Evolutionary conservation across 2,329 filamentous ascomycete species (phyloP).

Genomic region (Sporothrix pallida): DNA sequence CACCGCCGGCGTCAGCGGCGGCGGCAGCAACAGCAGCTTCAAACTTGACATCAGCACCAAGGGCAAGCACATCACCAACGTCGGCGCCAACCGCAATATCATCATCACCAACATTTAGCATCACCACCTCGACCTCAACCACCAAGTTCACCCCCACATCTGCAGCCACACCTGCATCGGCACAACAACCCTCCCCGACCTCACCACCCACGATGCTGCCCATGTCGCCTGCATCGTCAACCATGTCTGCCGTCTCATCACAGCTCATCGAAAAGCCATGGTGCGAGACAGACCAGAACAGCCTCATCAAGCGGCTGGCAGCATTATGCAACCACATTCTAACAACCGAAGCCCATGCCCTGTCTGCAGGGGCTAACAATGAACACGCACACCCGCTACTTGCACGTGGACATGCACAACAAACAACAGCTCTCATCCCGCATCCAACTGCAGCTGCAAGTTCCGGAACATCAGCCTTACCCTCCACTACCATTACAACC

Average conservation of each 20-base stretch:
- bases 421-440: neutral
- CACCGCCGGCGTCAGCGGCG: neutral
- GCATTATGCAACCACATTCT: constrained; percentile 37
- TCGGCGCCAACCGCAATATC: neutral
- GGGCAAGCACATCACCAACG: neutral
- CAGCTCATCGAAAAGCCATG: constrained; percentile 28
- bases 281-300: constrained; percentile 37
- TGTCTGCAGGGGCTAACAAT: neutral
- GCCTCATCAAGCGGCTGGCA: constrained; percentile 36
- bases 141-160: neutral
- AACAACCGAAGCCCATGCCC: constrained; percentile 26
- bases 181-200: neutral
- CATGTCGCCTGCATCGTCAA: constrained; percentile 16
- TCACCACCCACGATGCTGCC: neutral
- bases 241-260: constrained; percentile 10
- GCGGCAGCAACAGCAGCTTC: neutral
- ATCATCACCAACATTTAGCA: constrained; percentile 4
- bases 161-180: neutral
- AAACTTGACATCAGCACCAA: neutral
- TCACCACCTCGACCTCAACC: neutral
- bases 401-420: neutral
- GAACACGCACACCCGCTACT: neutral
- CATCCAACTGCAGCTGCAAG: neutral
- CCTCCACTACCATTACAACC: neutral
- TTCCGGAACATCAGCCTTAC: neutral